Conservation (phyloP, 768 basidiomycete species). For the Neoboletus brunneissimus region DNA sequence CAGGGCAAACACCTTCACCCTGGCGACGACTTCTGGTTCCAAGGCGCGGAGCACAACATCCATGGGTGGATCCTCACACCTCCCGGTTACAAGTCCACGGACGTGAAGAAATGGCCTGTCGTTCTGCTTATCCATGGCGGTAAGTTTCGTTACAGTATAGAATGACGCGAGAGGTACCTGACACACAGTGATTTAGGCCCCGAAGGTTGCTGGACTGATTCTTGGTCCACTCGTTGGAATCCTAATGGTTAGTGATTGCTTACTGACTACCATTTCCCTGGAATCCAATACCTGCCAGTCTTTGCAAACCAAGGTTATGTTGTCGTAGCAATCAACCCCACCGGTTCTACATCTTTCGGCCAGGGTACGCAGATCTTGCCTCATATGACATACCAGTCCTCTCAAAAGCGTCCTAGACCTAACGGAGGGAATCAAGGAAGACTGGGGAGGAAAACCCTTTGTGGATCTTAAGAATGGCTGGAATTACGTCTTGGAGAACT, state of each 20-base stretch:
- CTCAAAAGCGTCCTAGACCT: conserved; percentile 45
- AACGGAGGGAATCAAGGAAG: conserved; percentile 74
- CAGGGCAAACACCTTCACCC: conserved; percentile 53
- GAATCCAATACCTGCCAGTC: conserved; percentile 37
- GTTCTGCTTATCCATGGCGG: conserved; percentile 82
- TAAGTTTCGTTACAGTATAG: conserved; percentile 13
- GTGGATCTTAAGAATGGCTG: conserved; percentile 73
- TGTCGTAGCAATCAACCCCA: conserved; percentile 85
- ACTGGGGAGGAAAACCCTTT: conserved; percentile 88
- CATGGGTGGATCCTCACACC: conserved; percentile 89
- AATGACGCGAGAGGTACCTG: not conserved
- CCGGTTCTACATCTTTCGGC: conserved; percentile 91
- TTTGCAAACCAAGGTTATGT: conserved; percentile 91
- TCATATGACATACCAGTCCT: not conserved
- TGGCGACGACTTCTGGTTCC: conserved; percentile 88
- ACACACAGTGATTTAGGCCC: conserved; percentile 45
- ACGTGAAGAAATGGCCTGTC: conserved; percentile 74
- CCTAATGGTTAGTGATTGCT: conserved; percentile 54
- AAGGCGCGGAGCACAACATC: conserved; percentile 72
- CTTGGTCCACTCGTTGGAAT: conserved; percentile 93
- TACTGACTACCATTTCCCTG: not conserved
- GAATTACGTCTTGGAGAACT: conserved; percentile 62
- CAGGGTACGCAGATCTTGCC: conserved; percentile 49
- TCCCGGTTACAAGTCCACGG: conserved; percentile 63
- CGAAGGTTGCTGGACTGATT: conserved; percentile 85